A percentile compares a stretch with the other conserved stretches of the same genome.
Evolutionary conservation across 208 protist species (phyloP).

Genomic region (Crithidia fasciculata): DNA sequence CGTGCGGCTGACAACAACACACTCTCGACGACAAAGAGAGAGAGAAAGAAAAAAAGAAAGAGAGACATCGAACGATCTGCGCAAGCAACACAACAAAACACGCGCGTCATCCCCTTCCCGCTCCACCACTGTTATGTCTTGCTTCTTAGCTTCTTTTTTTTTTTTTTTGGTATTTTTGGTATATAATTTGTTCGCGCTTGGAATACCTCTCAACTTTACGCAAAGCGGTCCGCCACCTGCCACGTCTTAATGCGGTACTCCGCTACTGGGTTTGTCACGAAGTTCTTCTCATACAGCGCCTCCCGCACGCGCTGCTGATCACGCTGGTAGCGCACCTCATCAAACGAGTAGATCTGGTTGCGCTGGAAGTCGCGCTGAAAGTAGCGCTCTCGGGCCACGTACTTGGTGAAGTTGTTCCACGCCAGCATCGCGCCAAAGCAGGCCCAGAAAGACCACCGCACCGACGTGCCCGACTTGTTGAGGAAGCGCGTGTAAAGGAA

Average conservation of each 20-base stretch:
- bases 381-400: conserved; percentile 81
- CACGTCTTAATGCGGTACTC: conserved; percentile 90
- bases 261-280: conserved; percentile 84
- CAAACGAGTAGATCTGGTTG: conserved; percentile 86
- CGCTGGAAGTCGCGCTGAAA: conserved; percentile 89
- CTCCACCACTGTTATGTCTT: too few species aligned
- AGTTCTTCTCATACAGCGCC: conserved; percentile 87
- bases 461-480: conserved; percentile 68
- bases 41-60: too few species aligned
- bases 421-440: conserved; percentile 71
- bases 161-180: not conserved
- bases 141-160: not conserved
- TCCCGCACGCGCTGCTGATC: conserved; percentile 86
- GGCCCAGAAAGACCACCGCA: conserved; percentile 83
- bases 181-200: not conserved
- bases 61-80: too few species aligned
- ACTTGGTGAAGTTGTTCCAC: conserved; percentile 90
- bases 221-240: conserved; percentile 88
- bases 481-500: conserved; percentile 82
- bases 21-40: not conserved
- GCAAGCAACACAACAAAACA: too few species aligned
- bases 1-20: too few species aligned
- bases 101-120: too few species aligned
- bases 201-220: conserved; percentile 31
- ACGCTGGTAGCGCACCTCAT: conserved; percentile 84